Conservation (phyloP, 305 asterid genomes). For the Fraxinus latifolia region DNA sequence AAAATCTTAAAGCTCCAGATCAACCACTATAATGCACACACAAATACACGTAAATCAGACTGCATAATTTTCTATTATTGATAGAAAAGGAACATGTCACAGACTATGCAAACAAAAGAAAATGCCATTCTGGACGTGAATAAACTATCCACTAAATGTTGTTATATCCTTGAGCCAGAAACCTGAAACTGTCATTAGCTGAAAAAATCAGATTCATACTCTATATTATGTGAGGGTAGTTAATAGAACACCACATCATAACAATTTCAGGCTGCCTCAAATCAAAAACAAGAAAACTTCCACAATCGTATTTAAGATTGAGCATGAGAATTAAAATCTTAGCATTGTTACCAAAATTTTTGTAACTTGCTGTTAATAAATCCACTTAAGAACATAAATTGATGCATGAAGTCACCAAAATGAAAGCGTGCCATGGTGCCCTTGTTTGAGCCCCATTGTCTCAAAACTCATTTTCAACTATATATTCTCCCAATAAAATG, state of each 20-base stretch:
- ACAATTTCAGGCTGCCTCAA: background rate
- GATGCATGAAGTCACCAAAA: background rate
- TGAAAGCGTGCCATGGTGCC: background rate
- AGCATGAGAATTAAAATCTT: background rate
- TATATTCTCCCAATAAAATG: background rate
- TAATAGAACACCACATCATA: background rate
- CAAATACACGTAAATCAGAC: background rate
- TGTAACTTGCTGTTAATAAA: background rate
- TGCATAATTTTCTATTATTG: slow-evolving; percentile 2
- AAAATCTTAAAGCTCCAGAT: slow-evolving; percentile 15
- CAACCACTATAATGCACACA: background rate
- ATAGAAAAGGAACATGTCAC: background rate
- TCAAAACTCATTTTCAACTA: background rate
- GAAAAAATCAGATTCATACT: background rate
- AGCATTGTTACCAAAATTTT: background rate
- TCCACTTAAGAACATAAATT: background rate
- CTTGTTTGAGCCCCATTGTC: background rate
- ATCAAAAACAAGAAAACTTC: background rate
- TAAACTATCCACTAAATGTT: background rate
- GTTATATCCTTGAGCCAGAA: slow-evolving; percentile 8
- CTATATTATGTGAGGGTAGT: background rate
- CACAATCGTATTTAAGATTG: background rate
- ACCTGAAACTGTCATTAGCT: background rate
- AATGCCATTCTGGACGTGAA: background rate
- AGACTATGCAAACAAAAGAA: slow-evolving; percentile 9